Base-by-base conservation (phyloP, 805 yeast genomes). In the Sungouiozyma intestinalis region DNA sequence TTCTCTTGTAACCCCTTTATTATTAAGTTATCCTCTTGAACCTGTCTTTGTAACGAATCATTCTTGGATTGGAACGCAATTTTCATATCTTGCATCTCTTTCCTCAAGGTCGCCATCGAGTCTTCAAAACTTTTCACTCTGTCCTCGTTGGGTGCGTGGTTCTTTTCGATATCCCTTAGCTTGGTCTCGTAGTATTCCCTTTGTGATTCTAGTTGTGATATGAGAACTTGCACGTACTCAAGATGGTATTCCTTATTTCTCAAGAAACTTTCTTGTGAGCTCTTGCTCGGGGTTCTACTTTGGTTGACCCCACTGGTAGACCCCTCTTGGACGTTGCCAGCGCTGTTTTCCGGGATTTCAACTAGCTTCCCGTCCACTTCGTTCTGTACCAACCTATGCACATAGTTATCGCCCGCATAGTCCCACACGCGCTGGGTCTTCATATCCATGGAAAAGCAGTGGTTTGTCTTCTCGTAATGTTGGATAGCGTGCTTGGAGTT, bases 391-490 rank as follows among this genome's bases (percentile, higher is more conserved):
- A 87, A 64, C 39, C 97, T 62, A 60, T 87, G 97, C 8, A 87
- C 96, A 58, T 87, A 87, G 48, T 77, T 79, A 57, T 87, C 97
- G 2, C 88, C 88, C 0, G 88, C 87, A 58, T 87, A 87, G 58
- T 87, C 96, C 97, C 97, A 87, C 1, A 87, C 95, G 34, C 97
- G 68, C 46, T 87, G 92, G 0, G 94, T 76, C 9, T 69, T 63
- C 37, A 85, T 67, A 54, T 87, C 95, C 95, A 87, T 86, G 0
- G 95, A 83, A 64, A 85, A 87, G 52, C 95, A 84, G 60, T 87
- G 97, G 4, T 81, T 79, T 0, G 94, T 81, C 8, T 68, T 67
- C 15, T 79, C 75, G 58, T 75, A 88, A 61, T 87, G 97, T 46
- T 80, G 76, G 40, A 85, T 76, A 0, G 95, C 94, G 65, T 87